Evolutionary conservation across 306 rosid species (phyloP).

Genomic region (Trifolium dubium): DNA sequence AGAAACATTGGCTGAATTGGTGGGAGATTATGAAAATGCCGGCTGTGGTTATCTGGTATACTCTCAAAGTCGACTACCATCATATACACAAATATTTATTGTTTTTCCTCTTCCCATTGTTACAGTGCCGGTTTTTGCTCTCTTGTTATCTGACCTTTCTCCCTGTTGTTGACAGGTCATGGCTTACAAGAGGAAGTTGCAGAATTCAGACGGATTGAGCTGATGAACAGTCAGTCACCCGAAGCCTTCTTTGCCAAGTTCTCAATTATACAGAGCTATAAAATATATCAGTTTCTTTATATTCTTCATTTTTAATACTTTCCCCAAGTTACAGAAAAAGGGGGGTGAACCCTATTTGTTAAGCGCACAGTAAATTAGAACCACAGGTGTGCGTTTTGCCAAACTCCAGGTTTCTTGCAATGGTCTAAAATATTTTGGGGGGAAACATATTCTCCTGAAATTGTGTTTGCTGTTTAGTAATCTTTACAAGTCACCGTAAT

Average conservation of each 20-base stretch:
- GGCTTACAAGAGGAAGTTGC: constrained; percentile 64
- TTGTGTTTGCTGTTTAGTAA: not conserved
- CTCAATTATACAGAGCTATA: constrained; percentile 23
- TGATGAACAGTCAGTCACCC: constrained; percentile 10
- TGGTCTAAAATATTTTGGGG: constrained; percentile 3
- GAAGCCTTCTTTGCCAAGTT: constrained; percentile 30
- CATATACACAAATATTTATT: not conserved
- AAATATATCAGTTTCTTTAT: constrained; percentile 29
- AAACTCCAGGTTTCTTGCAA: constrained; percentile 14
- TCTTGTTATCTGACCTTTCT: constrained; percentile 1
- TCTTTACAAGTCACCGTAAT: not conserved
- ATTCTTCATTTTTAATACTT: not conserved
- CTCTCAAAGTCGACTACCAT: constrained; percentile 18
- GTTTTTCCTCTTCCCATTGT: constrained; percentile 11
- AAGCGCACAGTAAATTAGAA: constrained; percentile 34
- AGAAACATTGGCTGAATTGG: constrained; percentile 66
- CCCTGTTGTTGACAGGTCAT: constrained; percentile 54
- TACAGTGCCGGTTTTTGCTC: not conserved
- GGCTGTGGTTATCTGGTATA: constrained; percentile 65
- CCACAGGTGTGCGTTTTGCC: constrained; percentile 30
- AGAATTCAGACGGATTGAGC: constrained; percentile 34
- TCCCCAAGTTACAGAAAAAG: constrained; percentile 20
- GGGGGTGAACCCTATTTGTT: constrained; percentile 26
- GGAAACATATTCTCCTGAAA: constrained; percentile 2
- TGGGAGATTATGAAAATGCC: constrained; percentile 24